Evolutionary conservation across 2,329 filamentous ascomycete species (phyloP), one percentile per base, ranked within the genome.

Genomic region (Alternaria consortialis): DNA sequence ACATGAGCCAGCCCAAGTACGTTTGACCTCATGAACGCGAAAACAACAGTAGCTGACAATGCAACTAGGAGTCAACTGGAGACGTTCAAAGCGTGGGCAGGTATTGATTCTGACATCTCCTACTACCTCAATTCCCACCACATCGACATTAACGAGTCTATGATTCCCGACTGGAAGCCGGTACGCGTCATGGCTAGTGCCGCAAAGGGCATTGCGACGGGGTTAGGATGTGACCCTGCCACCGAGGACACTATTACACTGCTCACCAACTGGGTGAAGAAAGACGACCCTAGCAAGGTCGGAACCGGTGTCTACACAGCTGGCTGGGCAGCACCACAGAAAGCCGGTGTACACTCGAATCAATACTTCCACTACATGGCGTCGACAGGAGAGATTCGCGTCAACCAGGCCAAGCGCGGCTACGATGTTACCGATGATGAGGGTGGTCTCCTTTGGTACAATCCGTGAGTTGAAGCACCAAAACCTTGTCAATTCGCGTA

Each of bases 71-170:
- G 86, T 52, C 93, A 97, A 82, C 87, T 97, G 48, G 91, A 96
- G 84, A 97, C 93, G 0, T 97, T 97, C 88, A 94, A 93, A 80
- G 91, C 93, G 3, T 97, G 93, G 93, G 94, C 94, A 0, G 94
- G 94, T 65, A 88, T 90, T 72, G 93, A 97, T 70, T 94, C 90
- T 31, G 94, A 97, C 79, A 97, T 97, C 72, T 94, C 90, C 9
- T 97, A 97, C 84, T 97, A 97, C 81, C 87, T 97, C 68, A 97
- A 97, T 85, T 93, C 89, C 66, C 94, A 97, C 82, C 94, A 97
- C 82, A 85, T 97, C 71, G 94, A 97, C 80, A 88, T 97, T 70
- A 93, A 91, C 81, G 94, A 97, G 83, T 93, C 89, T 56, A 97
- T 97, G 93, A 92, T 96, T 2, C 88, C 90, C 7, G 91, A 90